Base-by-base conservation (phyloP, 169 alveolate species). In the Amoebophrya sp. region DNA sequence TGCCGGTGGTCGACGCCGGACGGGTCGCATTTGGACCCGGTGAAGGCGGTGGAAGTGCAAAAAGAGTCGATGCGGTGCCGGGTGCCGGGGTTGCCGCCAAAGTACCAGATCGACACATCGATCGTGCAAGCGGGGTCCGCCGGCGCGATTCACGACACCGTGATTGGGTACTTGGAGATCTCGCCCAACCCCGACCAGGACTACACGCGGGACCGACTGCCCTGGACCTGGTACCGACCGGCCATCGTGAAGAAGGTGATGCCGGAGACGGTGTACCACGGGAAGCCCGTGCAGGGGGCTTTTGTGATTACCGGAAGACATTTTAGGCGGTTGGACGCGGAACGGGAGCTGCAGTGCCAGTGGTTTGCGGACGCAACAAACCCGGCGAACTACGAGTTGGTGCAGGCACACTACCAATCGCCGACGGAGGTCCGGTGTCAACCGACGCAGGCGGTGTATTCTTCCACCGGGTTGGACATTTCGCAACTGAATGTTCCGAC, bases 121-220 rank as follows among this genome's bases (percentile, higher is more conserved):
- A 23, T 40, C 41, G n/a, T n/a, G n/a, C n/a, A n/a, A n/a, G n/a
- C n/a, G n/a, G n/a, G n/a, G n/a, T 23, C 10, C 40, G 40, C 41
- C 40, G 40, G 40, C 40, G 29, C 0, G n/a, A 39, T 77, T 7
- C 53, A 23, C 40, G 41, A 77, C 41, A 39, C 41, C 53, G 40
- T 77, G 53, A 32, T 77, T 23, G 55, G 91, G 40, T 89, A 89
- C 32, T 10, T 89, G 29, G 91, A 89, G 32, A 66, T 89, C 0
- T 89, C 91, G 23, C 83, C 91, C 39, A 89, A 89, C 40, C n/a
- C n/a, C n/a, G 55, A 66, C 91, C 53, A 40, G 40, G 91, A 89
- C 91, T 89, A 40, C 77, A 89, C 91, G 35, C 53, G 91, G 40
- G 91, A 89, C 77, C 40, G 91, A n/a, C 53, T 66, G 12, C 91